Conservation (phyloP, 345 rosid genomes). For the Noccaea caerulescens region DNA sequence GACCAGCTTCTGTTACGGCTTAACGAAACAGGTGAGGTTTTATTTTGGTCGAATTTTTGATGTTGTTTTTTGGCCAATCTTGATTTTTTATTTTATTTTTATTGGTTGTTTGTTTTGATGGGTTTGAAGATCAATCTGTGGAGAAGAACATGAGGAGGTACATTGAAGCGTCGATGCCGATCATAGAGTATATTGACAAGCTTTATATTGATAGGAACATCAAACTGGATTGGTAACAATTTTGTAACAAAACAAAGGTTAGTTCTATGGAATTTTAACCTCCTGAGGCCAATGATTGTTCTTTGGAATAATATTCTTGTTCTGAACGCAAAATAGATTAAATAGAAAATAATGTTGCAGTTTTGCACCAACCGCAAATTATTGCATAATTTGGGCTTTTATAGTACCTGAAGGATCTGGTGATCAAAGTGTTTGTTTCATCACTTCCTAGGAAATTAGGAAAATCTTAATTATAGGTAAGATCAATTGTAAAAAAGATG, state of each 20-base stretch:
- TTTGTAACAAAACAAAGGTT: conserved; percentile 19
- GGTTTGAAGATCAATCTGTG: conserved; percentile 59
- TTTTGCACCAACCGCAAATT: no score
- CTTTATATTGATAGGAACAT: conserved; percentile 71
- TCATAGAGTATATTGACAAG: conserved; percentile 67
- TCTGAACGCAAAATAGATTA: neutral
- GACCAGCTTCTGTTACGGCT: conserved; percentile 72
- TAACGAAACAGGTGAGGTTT: conserved; percentile 66
- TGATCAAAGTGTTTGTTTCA: conserved; percentile 7
- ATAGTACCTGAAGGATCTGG: neutral
- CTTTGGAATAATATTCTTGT: neutral
- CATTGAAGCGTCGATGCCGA: conserved; percentile 59
- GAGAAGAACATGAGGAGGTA: conserved; percentile 76
- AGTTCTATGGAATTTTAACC: conserved; percentile 2
- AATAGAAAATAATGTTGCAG: neutral
- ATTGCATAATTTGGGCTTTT: neutral
- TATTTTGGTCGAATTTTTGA: neutral
- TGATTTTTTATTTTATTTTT: neutral
- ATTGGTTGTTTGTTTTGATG: neutral
- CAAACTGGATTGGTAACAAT: conserved; percentile 66
- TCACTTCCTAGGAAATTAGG: neutral
- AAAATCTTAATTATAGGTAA: neutral
- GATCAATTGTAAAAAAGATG: neutral
- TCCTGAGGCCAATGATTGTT: conserved; percentile 3
- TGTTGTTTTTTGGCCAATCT: neutral